phyloP scores from a whole-genome alignment of 2,329 filamentous ascomycete genomes.

The Sphaceloma murrayae region DNA sequence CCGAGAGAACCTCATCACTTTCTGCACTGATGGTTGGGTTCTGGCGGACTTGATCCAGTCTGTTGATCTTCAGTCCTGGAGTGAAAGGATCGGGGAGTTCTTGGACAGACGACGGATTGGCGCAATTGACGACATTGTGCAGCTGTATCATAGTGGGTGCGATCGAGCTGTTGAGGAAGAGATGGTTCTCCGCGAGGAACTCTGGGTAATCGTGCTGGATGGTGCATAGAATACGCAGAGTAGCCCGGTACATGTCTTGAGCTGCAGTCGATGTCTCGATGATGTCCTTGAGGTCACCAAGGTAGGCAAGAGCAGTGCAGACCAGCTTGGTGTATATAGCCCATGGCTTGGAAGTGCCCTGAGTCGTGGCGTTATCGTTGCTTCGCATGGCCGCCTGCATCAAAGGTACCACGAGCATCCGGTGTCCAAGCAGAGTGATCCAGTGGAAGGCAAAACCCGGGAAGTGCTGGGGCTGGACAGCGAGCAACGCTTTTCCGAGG shows the following conservation, averaged over 20 bases:
- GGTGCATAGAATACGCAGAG: conserved; percentile 71
- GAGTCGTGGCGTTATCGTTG: background rate
- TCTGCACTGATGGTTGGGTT: conserved; percentile 58
- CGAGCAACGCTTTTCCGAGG: conserved; percentile 61
- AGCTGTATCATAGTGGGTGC: conserved; percentile 78
- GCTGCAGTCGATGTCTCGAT: conserved; percentile 57
- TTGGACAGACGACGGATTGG: conserved; percentile 58
- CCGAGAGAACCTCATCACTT: conserved; percentile 41
- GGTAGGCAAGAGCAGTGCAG: conserved; percentile 43
- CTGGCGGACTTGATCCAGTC: conserved; percentile 62
- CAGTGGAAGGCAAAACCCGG: conserved; percentile 80
- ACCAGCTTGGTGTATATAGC: conserved; percentile 58
- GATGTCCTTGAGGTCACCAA: conserved; percentile 70
- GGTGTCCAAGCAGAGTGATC: conserved; percentile 73
- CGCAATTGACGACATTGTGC: conserved; percentile 77
- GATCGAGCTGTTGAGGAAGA: conserved; percentile 69
- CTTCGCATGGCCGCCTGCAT: conserved; percentile 5
- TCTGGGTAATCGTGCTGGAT: conserved; percentile 92
- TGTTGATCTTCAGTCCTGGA: conserved; percentile 64
- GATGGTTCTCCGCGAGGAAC: conserved; percentile 80
- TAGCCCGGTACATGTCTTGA: conserved; percentile 76
- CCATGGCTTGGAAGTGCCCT: conserved; percentile 51
- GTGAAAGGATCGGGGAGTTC: conserved; percentile 61
- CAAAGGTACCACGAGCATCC: conserved; percentile 56
- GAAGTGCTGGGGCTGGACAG: conserved; percentile 65